phyloP scores from a whole-genome alignment of 2,329 filamentous ascomycete genomes.

The Westerdykella ornata region DNA sequence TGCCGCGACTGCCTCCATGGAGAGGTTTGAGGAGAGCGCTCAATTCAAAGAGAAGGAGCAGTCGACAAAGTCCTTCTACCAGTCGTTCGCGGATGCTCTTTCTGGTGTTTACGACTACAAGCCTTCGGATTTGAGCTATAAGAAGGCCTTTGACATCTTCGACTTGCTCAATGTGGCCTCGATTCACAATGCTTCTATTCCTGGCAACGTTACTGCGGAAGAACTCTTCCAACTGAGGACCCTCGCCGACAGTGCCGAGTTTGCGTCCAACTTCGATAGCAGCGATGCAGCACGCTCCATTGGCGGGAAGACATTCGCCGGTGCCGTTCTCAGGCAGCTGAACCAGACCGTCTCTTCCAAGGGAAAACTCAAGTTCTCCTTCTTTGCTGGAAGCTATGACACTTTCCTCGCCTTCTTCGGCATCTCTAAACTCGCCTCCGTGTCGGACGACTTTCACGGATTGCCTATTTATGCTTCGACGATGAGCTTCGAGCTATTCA shows the following conservation, averaged over 20 bases:
- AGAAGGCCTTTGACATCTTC: slow-evolving; percentile 48
- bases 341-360: slow-evolving; percentile 21
- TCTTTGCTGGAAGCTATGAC: slow-evolving; percentile 46
- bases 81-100: slow-evolving; percentile 32
- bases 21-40: slow-evolving; percentile 35
- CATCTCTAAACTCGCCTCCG: slow-evolving; percentile 37
- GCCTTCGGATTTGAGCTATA: slow-evolving; percentile 38
- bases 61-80: slow-evolving; percentile 42
- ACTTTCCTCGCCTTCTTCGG: slow-evolving; percentile 48
- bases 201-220: slow-evolving; percentile 9
- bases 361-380: slow-evolving; percentile 27
- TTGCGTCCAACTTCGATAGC: slow-evolving; percentile 4
- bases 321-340: slow-evolving; percentile 30
- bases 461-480: slow-evolving; percentile 46
- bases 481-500: slow-evolving; percentile 49
- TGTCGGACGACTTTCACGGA: slow-evolving; percentile 41
- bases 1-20: slow-evolving; percentile 7
- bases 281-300: slow-evolving; percentile 25
- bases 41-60: slow-evolving; percentile 36
- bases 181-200: slow-evolving; percentile 41
- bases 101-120: slow-evolving; percentile 38
- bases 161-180: slow-evolving; percentile 49
- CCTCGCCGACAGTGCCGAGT: slow-evolving; percentile 9
- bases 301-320: slow-evolving; percentile 33
- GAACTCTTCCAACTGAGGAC: slow-evolving; percentile 9